Conservation (phyloP, 345 rosid species). For the Trapa incisa region DNA sequence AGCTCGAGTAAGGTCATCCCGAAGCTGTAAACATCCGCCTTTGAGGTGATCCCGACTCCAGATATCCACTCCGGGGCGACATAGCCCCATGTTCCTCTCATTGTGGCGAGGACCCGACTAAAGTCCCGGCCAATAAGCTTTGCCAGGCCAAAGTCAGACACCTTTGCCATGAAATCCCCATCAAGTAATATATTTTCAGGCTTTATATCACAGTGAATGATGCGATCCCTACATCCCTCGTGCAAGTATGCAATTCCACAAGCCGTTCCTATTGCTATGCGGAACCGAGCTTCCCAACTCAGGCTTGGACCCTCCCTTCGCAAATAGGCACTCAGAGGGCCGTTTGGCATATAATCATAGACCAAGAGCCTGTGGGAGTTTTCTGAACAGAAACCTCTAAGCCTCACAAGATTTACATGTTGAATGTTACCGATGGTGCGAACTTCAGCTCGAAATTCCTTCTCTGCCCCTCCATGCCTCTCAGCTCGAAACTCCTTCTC, state of each 20-base stretch:
- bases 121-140: slow-evolving; percentile 83
- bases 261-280: slow-evolving; percentile 56
- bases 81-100: slow-evolving; percentile 89
- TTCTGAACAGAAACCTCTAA: slow-evolving; percentile 81
- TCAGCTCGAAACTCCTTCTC: slow-evolving; percentile 81
- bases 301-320: slow-evolving; percentile 20
- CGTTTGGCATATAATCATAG: slow-evolving; percentile 78
- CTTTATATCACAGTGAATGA: slow-evolving; percentile 81
- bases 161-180: slow-evolving; percentile 54
- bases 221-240: slow-evolving; percentile 74
- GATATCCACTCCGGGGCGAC: slow-evolving; percentile 95
- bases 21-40: slow-evolving; percentile 83
- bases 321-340: slow-evolving; percentile 57
- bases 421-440: slow-evolving; percentile 77
- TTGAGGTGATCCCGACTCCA: slow-evolving; percentile 62
- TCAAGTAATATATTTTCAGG: slow-evolving; percentile 81
- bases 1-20: slow-evolving; percentile 85
- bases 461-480: slow-evolving; percentile 68
- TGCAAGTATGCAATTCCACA: slow-evolving; percentile 74
- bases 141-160: slow-evolving; percentile 82
- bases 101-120: slow-evolving; percentile 71
- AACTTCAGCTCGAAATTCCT: slow-evolving; percentile 76
- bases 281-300: slow-evolving; percentile 53
- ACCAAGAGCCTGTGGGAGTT: slow-evolving; percentile 49
- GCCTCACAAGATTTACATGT: slow-evolving; percentile 71